phyloP scores from a whole-genome alignment of 108 stramenopile genomes.

The Nannochloropsis gaditana region DNA sequence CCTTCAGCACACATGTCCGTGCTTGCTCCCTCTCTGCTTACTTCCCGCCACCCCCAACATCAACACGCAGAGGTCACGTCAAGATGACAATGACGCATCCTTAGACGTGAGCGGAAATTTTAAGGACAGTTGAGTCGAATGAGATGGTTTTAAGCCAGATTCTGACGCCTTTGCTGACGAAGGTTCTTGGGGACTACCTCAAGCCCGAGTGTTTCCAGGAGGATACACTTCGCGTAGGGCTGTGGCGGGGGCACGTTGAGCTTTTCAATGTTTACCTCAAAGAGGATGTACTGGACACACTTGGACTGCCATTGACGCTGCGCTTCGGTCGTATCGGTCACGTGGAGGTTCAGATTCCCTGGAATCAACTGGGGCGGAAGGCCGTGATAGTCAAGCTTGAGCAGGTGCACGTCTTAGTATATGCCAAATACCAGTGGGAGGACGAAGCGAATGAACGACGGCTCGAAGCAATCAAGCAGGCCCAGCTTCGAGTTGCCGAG shows the following conservation, averaged over 20 bases:
- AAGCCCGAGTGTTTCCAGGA: not conserved
- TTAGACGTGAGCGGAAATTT: too few species aligned
- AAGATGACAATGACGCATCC: too few species aligned
- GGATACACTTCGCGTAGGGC: not conserved
- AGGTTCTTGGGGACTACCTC: slow-evolving; percentile 1
- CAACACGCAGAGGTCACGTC: too few species aligned
- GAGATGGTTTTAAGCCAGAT: not conserved
- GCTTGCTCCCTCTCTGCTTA: too few species aligned
- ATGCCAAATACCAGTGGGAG: not conserved
- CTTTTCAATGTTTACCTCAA: not conserved
- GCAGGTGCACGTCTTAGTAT: slow-evolving; percentile 1
- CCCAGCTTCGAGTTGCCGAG: slow-evolving; percentile 11
- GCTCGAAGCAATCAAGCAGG: slow-evolving; percentile 13
- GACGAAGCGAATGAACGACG: not conserved
- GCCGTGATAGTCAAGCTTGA: slow-evolving; percentile 14
- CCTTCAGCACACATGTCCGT: too few species aligned
- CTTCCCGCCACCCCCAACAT: too few species aligned
- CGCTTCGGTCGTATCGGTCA: not conserved
- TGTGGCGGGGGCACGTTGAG: slow-evolving; percentile 12
- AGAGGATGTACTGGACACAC: not conserved
- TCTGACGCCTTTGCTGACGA: not conserved
- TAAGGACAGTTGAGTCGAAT: too few species aligned
- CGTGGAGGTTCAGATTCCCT: slow-evolving; percentile 23
- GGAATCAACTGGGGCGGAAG: not conserved
- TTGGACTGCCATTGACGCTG: not conserved